Base-by-base conservation (phyloP, 2,329 filamentous ascomycete genomes). In the Moelleriella libera region DNA sequence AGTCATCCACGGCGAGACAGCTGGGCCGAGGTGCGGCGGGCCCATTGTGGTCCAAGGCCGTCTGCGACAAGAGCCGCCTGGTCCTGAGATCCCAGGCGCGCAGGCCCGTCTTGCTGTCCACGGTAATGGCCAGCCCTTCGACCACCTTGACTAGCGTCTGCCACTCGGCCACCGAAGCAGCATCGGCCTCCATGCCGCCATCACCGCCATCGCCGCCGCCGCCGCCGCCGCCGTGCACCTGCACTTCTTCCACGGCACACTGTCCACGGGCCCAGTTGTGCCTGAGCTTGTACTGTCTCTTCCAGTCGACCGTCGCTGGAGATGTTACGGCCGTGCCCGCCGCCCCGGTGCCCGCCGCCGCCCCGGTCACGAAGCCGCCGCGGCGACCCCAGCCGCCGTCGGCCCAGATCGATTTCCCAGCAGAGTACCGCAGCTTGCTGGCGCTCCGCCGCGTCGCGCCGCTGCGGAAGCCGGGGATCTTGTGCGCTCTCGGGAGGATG, bases 201-300 rank as follows among this genome's bases (percentile, higher is more conserved):
- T 21, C 21, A 21, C 21, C 21, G 21, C 21, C 21, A 21, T 21
- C 21, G 3, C 21, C 21, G 21, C 21, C 21, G 2, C 21, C 21
- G 21, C 34, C 34, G 3, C 12, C 34, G 8, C 34, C 34, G 40
- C 58, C 57, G 40, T 57, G 56, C 29, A 88, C 74, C 43, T 80
- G 72, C 31, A 96, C 76, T 62, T 94, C 85, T 37, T 84, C 81
- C 10, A 95, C 79, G 39, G 78, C 83, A 57, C 88, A 94, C 54
- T 78, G 81, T 0, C 90, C 92, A 51, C 75, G 78, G 1, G 85
- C 78, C 92, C 92, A 97, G 65, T 97, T 97, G 60, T 95, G 85
- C 43, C 86, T 76, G 45, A 96, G 71, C 57, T 83, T 87, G 64
- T 94, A 97, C 57, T 92, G 85, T 51, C 78, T 76, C 68, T 94